Conservation (phyloP, 768 basidiomycete genomes). For the Lanmaoa pseudosensibilis region DNA sequence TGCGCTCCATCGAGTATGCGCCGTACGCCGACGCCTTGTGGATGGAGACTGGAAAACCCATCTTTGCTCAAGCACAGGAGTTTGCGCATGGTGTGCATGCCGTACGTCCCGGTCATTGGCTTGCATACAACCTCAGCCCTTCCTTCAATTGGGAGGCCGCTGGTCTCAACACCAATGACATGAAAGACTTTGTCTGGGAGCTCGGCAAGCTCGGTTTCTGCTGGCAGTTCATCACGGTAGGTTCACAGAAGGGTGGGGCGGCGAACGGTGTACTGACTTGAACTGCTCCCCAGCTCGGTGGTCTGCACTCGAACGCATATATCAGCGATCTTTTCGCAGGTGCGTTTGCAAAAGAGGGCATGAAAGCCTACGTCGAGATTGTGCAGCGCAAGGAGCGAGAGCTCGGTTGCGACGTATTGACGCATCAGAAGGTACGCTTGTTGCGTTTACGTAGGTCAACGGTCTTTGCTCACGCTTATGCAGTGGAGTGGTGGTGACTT, state of each 20-base stretch:
- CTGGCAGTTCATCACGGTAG: conserved; percentile 98
- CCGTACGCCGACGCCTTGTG: conserved; percentile 91
- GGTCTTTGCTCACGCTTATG: conserved; percentile 17
- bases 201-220: conserved; percentile 94
- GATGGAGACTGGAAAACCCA: conserved; percentile 98
- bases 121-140: conserved; percentile 94
- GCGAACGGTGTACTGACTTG: conserved; percentile 2
- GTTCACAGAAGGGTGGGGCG: conserved; percentile 25
- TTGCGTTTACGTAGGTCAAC: neutral
- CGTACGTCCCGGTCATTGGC: conserved; percentile 85
- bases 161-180: conserved; percentile 80
- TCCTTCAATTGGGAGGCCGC: conserved; percentile 96
- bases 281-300: conserved; percentile 67
- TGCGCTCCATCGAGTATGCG: conserved; percentile 89
- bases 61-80: conserved; percentile 86
- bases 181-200: conserved; percentile 89
- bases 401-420: conserved; percentile 92
- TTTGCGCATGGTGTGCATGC: conserved; percentile 88
- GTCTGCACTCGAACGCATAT: conserved; percentile 95
- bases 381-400: conserved; percentile 92
- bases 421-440: conserved; percentile 83
- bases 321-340: conserved; percentile 92
- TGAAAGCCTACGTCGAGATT: conserved; percentile 98
- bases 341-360: conserved; percentile 89
- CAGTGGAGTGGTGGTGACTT: conserved; percentile 97